phyloP scores from a whole-genome alignment of 441 rosid genomes.

The Pelargonium citronellum region DNA sequence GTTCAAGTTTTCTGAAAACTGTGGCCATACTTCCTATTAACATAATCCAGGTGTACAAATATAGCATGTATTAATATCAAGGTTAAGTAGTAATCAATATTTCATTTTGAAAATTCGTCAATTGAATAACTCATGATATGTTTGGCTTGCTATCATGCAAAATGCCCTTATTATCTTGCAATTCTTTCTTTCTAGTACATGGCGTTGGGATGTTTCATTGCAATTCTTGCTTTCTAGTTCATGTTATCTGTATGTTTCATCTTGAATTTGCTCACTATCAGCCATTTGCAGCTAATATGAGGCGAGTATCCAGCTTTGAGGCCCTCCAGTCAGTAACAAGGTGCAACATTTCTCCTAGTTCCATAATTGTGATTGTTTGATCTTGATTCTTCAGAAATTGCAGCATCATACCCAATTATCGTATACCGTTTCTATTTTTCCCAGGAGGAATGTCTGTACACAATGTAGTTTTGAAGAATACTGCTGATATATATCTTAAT shows the following conservation, averaged over 20 bases:
- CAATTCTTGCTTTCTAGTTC: too few species aligned
- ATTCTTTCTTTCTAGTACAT: too few species aligned
- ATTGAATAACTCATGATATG: not conserved
- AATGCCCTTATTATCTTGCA: not conserved
- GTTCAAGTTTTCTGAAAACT: not conserved
- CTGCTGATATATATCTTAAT: too few species aligned
- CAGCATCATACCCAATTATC: not conserved
- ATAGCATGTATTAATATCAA: not conserved
- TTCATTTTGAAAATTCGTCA: constrained; percentile 11
- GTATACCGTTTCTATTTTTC: not conserved
- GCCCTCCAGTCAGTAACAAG: constrained; percentile 55
- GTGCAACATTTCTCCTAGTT: constrained; percentile 23
- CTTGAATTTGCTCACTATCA: not conserved
- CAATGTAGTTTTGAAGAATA: too few species aligned
- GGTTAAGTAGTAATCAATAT: constrained; percentile 4
- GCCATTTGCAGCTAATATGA: constrained; percentile 41
- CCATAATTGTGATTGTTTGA: not conserved
- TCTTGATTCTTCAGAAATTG: not conserved
- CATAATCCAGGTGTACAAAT: not conserved
- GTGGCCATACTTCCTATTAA: not conserved
- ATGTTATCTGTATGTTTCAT: constrained; percentile 12
- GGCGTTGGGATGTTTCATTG: too few species aligned
- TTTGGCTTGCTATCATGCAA: not conserved
- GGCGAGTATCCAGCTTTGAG: constrained; percentile 67
- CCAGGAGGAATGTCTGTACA: too few species aligned